phyloP scores from a whole-genome alignment of 2,329 filamentous ascomycete genomes.

The Zopfia rhizophila region DNA sequence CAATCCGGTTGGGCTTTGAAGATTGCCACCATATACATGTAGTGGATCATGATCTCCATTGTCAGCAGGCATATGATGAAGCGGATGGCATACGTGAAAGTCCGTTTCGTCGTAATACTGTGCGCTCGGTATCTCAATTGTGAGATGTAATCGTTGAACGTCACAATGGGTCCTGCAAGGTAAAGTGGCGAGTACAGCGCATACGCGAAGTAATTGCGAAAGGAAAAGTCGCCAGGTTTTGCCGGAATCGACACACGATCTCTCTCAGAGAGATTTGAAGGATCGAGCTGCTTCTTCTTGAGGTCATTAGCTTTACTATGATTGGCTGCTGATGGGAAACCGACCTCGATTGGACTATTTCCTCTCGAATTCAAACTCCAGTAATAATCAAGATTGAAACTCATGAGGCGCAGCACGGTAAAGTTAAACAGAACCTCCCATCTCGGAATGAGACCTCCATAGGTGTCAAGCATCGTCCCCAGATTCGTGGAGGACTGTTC shows the following conservation, averaged over 20 bases:
- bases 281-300: slow-evolving; percentile 98
- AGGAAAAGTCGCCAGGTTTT: slow-evolving; percentile 74
- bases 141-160: slow-evolving; percentile 97
- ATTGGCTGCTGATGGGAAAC: slow-evolving; percentile 37
- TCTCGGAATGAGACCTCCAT: slow-evolving; percentile 83
- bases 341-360: slow-evolving; percentile 81
- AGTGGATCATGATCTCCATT: slow-evolving; percentile 90
- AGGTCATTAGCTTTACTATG: slow-evolving; percentile 69
- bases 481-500: slow-evolving; percentile 63
- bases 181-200: slow-evolving; percentile 92
- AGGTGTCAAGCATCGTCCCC: slow-evolving; percentile 79
- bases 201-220: slow-evolving; percentile 91
- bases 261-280: slow-evolving; percentile 83
- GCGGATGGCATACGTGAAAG: slow-evolving; percentile 81
- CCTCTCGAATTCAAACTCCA: slow-evolving; percentile 79
- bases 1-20: slow-evolving; percentile 82
- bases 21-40: slow-evolving; percentile 92
- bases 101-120: slow-evolving; percentile 76
- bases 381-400: slow-evolving; percentile 97
- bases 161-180: slow-evolving; percentile 90
- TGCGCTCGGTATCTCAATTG: slow-evolving; percentile 79
- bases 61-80: slow-evolving; percentile 82
- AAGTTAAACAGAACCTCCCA: slow-evolving; percentile 99
- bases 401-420: slow-evolving; percentile 89
- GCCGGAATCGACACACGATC: slow-evolving; percentile 86